Base-by-base conservation (phyloP, 148 eudicot species). In the Camellia sinensis region DNA sequence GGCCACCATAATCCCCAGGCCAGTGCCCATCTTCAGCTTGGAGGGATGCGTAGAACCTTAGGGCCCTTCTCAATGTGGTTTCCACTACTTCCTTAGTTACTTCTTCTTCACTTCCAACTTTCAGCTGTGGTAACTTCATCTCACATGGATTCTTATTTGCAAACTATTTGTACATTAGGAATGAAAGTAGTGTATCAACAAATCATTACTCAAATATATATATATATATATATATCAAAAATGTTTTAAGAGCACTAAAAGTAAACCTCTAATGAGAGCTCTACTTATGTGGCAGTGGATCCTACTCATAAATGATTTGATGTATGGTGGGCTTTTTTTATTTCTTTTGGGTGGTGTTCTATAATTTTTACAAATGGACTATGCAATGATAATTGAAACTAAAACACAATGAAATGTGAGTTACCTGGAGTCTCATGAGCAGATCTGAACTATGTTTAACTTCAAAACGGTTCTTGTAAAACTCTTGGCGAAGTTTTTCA, bases 1-100 rank as follows among this genome's bases (percentile, higher is more conserved):
- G 87, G 52, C 89, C 89, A 56, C 80, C 86, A 82, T 86, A 84
- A 73, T 86, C 89, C 50, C 71, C 84, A 9, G 86, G 85, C 88
- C 88, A 86, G 54, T 83, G 86, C 13, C 88, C 88, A 71, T 86
- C 88, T 40, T 83, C 78, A 29, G 82, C 84, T 29, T 86, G 88
- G 18, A 86, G 82, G 45, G 84, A 75, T 14, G 84, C 71, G 67
- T 80, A 80, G 61, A 80, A 83, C 65, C 86, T 83, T 29, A 86
- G 54, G 9, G 78, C 86, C 71, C 75, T 83, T 78, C 61, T 78
- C 78, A 83, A 43, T 61, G 86, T 64, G 11, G 2, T 82, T 54
- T 60, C 83, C 77, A 86, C 84, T 76, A n/a, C 68, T 77, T 82
- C 85, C 41, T 74, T 73, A 15, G 15, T 74, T 66, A 65, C 44